A percentile compares a stretch with the other conserved stretches of the same genome.
These are phyloP conservation scores for Phallus indusiatus DNA, from an alignment of 768 basidiomycete species.

Conservation along the genomic window DNA sequence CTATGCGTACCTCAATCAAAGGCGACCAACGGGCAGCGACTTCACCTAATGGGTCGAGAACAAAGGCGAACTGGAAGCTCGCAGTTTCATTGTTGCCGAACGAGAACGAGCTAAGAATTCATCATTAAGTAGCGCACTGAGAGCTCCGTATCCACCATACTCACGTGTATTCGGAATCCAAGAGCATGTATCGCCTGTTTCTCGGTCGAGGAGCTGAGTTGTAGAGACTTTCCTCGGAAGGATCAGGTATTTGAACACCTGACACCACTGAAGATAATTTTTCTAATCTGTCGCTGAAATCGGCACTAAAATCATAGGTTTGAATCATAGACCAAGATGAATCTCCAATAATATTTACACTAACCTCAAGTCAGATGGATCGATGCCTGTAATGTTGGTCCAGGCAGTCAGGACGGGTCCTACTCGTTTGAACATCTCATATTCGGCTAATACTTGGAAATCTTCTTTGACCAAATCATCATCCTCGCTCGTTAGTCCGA, in stretches of 20 bases:
- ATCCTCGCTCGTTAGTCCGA: constrained; percentile 57
- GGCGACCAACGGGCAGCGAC: constrained; percentile 80
- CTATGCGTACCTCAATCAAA: constrained; percentile 51
- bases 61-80: constrained; percentile 54
- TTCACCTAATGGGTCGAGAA: constrained; percentile 83
- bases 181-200: constrained; percentile 44
- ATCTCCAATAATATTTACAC: constrained; percentile 10
- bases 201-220: constrained; percentile 54
- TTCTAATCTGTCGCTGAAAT: constrained; percentile 50
- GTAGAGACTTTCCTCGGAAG: constrained; percentile 63
- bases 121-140: background rate
- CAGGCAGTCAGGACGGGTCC: constrained; percentile 62
- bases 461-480: constrained; percentile 58
- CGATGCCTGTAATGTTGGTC: constrained; percentile 35
- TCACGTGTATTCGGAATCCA: constrained; percentile 60
- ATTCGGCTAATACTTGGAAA: constrained; percentile 58
- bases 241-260: constrained; percentile 60
- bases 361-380: constrained; percentile 33
- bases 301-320: constrained; percentile 28
- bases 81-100: constrained; percentile 62
- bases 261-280: constrained; percentile 66
- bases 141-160: constrained; percentile 18
- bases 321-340: background rate
- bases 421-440: constrained; percentile 65
- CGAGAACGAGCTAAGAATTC: constrained; percentile 47